Evolutionary conservation across 2,329 filamentous ascomycete genomes (phyloP), one percentile per base, ranked within the genome.

Genomic region (Claviceps cyperi): DNA sequence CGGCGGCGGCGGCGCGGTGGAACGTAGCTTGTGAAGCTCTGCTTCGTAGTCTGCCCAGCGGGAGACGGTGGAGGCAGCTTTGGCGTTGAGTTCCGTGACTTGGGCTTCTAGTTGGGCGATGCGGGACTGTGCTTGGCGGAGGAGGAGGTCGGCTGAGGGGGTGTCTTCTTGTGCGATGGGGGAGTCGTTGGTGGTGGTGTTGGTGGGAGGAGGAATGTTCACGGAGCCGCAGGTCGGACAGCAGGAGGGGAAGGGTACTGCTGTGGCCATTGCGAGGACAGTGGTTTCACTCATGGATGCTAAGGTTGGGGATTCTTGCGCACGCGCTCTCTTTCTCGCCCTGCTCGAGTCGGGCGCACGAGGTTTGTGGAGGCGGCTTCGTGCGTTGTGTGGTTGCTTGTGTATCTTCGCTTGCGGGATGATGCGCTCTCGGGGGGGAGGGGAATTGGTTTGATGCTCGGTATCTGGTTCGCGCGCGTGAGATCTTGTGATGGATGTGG

Each of bases 1-100:
- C 9, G 50, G 58, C 61, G 21, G 56, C 4, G 43, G 49, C 32
- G 9, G 43, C 5, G 43, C 24, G 36, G 59, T 58, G 37, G 66
- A 68, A 56, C 78, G 78, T 50, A 88, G 71, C 43, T 66, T 70
- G 43, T 78, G 72, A 40, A 89, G 74, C 63, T 89, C 83, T 65
- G 88, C 84, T 67, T 91, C 86, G 72, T 88, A 89, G 69, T 88
- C 83, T 60, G 85, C 83, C 76, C 77, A 81, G 62, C 75, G 76
- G 64, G 80, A 76, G 54, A 79, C 74, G 62, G 72, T 72, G 36
- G 80, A 77, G 3, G 80, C 76, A 50, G 83, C 82, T 65, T 86
- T 87, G 57, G 84, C 73, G 63, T 81, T 86, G 52, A 90, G 74
- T 49, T 80, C 66, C 50, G 76, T 74, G 49, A 90, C 79, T 60